Conservation (phyloP, 164 flowering plant species). For the Dillenia turbinata region DNA sequence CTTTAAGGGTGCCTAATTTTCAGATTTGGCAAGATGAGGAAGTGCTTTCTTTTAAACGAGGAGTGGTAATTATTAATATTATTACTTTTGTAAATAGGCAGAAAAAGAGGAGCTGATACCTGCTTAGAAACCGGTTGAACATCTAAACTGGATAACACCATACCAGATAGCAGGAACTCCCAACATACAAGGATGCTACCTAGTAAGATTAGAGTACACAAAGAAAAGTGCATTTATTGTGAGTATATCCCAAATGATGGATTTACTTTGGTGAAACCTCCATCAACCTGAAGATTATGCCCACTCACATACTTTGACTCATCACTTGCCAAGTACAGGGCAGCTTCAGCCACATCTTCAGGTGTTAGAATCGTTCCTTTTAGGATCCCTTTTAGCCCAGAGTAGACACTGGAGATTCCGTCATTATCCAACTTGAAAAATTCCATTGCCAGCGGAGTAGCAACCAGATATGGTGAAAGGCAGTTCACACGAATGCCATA, state of each 20-base stretch:
- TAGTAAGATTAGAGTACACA: too few relatives aligned
- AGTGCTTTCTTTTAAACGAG: too few relatives aligned
- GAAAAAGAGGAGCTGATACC: too few relatives aligned
- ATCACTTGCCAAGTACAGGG: background rate
- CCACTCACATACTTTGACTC: slow-evolving; percentile 5
- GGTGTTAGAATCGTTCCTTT: background rate
- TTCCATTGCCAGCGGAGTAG: background rate
- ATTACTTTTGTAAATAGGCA: too few relatives aligned
- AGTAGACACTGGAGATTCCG: background rate
- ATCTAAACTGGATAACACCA: too few relatives aligned
- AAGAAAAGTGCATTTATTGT: too few relatives aligned
- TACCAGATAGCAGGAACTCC: too few relatives aligned
- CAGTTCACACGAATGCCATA: slow-evolving; percentile 19
- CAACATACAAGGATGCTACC: too few relatives aligned
- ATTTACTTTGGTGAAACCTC: slow-evolving; percentile 1
- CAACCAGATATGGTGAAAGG: background rate
- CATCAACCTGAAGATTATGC: background rate
- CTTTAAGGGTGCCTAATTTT: too few relatives aligned
- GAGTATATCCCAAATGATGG: background rate
- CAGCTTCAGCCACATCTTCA: slow-evolving; percentile 4
- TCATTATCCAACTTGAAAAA: background rate
- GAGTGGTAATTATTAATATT: too few relatives aligned
- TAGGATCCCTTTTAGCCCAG: background rate
- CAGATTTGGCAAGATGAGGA: too few relatives aligned
- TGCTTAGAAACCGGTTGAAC: too few relatives aligned